phyloP scores from a whole-genome alignment of 257 asterid genomes.

The Nicotiana paniculata region DNA sequence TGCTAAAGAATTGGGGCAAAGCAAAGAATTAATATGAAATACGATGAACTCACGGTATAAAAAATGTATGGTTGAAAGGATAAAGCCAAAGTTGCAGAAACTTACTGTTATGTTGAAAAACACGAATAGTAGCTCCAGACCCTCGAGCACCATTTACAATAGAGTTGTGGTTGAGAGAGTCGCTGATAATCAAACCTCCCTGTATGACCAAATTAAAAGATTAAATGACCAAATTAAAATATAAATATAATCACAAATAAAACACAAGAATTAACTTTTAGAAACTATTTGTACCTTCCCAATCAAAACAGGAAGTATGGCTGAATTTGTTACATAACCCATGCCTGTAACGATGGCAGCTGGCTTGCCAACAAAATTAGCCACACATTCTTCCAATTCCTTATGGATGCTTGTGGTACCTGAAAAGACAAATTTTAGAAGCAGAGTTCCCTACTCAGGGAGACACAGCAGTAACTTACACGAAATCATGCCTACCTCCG shows the following conservation, averaged over 20 bases:
- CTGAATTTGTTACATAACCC: conserved; percentile 97
- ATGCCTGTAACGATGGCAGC: conserved; percentile 93
- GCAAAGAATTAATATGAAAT: conserved; percentile 7
- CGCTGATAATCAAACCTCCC: conserved; percentile 97
- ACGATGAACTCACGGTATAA: not conserved
- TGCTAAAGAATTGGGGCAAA: conserved; percentile 39
- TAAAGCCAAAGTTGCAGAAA: conserved; percentile 13
- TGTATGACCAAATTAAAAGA: conserved; percentile 22
- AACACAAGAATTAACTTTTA: not conserved
- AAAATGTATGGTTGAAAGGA: not conserved
- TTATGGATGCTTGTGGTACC: conserved; percentile 77
- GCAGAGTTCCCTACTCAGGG: not conserved
- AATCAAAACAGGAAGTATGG: conserved; percentile 80
- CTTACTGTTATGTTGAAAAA: conserved; percentile 95
- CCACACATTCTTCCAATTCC: conserved; percentile 87
- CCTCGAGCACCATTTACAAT: conserved; percentile 99
- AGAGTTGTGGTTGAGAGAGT: conserved; percentile 94
- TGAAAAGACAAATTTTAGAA: conserved; percentile 22
- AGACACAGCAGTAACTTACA: not conserved
- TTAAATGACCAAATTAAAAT: conserved; percentile 12
- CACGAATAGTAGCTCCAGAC: conserved; percentile 92
- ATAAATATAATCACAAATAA: not conserved
- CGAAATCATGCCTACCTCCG: conserved; percentile 59
- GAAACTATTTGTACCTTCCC: conserved; percentile 60
- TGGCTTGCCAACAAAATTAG: conserved; percentile 83